These are phyloP conservation scores for Phlebopus sp. DNA, from an alignment of 1,284 basidiomycete species.

Conservation along the genomic window DNA sequence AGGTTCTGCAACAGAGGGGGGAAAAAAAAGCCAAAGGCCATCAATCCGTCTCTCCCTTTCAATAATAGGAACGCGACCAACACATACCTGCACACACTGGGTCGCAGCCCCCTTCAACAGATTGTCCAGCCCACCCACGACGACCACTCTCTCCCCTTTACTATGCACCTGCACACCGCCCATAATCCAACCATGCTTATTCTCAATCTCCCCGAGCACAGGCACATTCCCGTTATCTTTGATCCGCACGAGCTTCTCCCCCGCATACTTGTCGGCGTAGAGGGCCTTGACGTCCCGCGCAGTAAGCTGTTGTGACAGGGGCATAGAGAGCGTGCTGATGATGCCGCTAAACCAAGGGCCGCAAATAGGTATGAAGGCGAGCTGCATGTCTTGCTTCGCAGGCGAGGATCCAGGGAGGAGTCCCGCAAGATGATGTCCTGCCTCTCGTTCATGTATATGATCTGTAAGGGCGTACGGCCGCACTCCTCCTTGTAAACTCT, in stretches of 20 bases:
- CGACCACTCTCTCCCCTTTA: constrained; percentile 83
- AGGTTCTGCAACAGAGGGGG: constrained; percentile 90
- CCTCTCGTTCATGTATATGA: constrained; percentile 98
- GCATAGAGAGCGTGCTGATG: constrained; percentile 81
- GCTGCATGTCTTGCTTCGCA: constrained; percentile 43
- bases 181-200: constrained; percentile 85
- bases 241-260: constrained; percentile 72
- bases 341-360: constrained; percentile 98
- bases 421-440: constrained; percentile 74
- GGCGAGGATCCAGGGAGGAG: constrained; percentile 40
- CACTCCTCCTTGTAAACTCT: constrained; percentile 74
- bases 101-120: constrained; percentile 97
- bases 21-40: not conserved
- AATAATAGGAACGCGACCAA: constrained; percentile 2
- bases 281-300: constrained; percentile 74
- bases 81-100: constrained; percentile 86
- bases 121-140: constrained; percentile 94
- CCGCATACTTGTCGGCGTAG: constrained; percentile 78
- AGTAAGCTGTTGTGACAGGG: constrained; percentile 60
- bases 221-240: constrained; percentile 61
- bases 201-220: constrained; percentile 73
- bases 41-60: not conserved
- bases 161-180: constrained; percentile 96
- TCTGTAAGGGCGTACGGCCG: constrained; percentile 91
- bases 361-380: constrained; percentile 88